Evolutionary conservation across 2,329 filamentous ascomycete genomes (phyloP).

Genomic region (Microdochium bolleyi): DNA sequence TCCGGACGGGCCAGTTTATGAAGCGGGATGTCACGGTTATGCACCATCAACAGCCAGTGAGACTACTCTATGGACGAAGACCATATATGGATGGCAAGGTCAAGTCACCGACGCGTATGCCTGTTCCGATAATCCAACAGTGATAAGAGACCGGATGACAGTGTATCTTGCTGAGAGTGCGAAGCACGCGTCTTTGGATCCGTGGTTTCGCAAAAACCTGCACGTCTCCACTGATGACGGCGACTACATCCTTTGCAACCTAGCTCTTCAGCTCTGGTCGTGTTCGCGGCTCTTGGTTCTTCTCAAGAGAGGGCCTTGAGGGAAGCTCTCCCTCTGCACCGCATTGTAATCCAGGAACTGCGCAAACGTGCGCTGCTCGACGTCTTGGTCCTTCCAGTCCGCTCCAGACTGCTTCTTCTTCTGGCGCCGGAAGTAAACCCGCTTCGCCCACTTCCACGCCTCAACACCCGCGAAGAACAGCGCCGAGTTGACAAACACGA

Average conservation of each 20-base stretch:
- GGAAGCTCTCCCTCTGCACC: background rate
- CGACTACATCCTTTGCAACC: background rate
- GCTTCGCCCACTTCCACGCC: constrained; percentile 51
- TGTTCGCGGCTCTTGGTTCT: background rate
- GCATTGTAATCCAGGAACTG: constrained; percentile 19
- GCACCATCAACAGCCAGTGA: background rate
- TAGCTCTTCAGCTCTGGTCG: background rate
- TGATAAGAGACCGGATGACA: background rate
- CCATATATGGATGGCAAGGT: background rate
- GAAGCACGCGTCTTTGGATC: background rate
- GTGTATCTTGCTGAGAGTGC: background rate
- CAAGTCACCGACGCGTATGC: background rate
- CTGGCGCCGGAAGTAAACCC: constrained; percentile 27
- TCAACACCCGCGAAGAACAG: constrained; percentile 53
- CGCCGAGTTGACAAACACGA: constrained; percentile 44
- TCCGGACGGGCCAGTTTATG: background rate
- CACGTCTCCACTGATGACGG: background rate
- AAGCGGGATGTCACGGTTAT: background rate
- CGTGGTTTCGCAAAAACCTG: background rate
- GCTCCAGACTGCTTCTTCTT: constrained; percentile 13
- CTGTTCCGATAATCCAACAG: background rate
- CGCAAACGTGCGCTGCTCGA: constrained; percentile 30
- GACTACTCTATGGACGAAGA: background rate
- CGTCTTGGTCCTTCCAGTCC: constrained; percentile 26
- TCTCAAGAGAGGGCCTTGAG: background rate